Evolutionary conservation across 495 filamentous ascomycete species (phyloP).

Genomic region (Xylaria nigripes): DNA sequence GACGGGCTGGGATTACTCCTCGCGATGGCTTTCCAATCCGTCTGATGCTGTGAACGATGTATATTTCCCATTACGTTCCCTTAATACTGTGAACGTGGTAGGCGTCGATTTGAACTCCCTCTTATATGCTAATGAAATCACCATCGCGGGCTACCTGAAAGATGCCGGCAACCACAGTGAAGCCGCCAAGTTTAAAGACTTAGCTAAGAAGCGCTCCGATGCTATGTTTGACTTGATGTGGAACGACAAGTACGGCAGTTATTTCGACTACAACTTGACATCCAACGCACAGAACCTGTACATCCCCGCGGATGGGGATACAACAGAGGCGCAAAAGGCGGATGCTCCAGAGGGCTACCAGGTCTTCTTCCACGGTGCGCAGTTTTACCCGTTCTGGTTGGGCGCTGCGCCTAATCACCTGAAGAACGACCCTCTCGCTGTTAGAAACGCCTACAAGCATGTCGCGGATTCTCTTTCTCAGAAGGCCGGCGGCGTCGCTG

Average conservation of each 20-base stretch:
- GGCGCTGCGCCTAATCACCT: slow-evolving; percentile 38
- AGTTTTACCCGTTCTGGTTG: slow-evolving; percentile 46
- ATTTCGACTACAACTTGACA: slow-evolving; percentile 47
- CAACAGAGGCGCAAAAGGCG: slow-evolving; percentile 21
- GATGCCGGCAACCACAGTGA: slow-evolving; percentile 23
- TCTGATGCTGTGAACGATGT: slow-evolving; percentile 37
- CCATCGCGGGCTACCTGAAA: slow-evolving; percentile 32
- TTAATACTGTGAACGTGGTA: slow-evolving; percentile 33
- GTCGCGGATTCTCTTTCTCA: slow-evolving; percentile 29
- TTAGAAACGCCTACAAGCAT: slow-evolving; percentile 31
- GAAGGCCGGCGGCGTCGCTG: slow-evolving; percentile 35
- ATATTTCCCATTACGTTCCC: slow-evolving; percentile 44
- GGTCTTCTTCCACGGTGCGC: slow-evolving; percentile 35
- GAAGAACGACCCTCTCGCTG: slow-evolving; percentile 39
- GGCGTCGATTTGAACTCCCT: slow-evolving; percentile 46
- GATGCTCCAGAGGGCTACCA: slow-evolving; percentile 33
- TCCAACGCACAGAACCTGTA: slow-evolving; percentile 32
- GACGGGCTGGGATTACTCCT: slow-evolving; percentile 41
- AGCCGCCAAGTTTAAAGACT: slow-evolving; percentile 24
- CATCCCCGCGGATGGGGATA: slow-evolving; percentile 31
- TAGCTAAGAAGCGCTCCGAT: slow-evolving; percentile 31
- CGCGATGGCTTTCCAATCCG: slow-evolving; percentile 34
- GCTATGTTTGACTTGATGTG: slow-evolving; percentile 42
- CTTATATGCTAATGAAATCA: slow-evolving; percentile 40
- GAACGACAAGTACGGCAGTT: slow-evolving; percentile 39